Evolutionary conservation across 352 stramenopile genomes (phyloP), one percentile per base, ranked within the genome.

Genomic region (Paralagenidium karlingii): DNA sequence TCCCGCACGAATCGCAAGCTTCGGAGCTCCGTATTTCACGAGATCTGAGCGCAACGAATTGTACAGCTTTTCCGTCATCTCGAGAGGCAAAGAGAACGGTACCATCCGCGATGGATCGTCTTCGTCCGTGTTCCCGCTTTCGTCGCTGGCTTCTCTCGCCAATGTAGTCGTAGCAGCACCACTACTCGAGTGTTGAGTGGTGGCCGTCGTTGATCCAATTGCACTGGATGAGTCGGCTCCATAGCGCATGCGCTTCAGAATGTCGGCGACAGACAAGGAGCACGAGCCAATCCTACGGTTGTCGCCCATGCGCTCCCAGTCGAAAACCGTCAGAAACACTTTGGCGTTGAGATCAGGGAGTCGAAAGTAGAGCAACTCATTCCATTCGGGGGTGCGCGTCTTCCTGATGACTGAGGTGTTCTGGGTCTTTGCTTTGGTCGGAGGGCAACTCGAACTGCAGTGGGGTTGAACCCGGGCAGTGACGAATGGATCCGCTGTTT

Each of bases 341-440:
- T 37, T 34, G 34, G 78, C 68, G 15, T 73, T 57, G 12, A 88
- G 53, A 24, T 63, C 55, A 29, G 37, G 20, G 28, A 88, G 28
- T 13, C 53, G 41, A 16, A 85, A 62, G 30, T 80, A 57, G 19
- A 84, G 82, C 22, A 42, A 58, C 43, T 82, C 68, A 28, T 57
- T 66, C 66, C 68, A 85, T 40, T 71, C 26, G 25, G 68, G 68
- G 8, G 64, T 69, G 7, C 67, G 64, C 37, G 65, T 73, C 43
- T 74, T 81, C 47, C 69, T 77, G 33, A 63, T 61, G 30, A 74
- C 64, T 6, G 58, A 67, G 36, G 68, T 82, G 48, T 80, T 85
- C 15, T 40, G 46, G 8, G 38, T 54, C 29, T 39, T 51, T 13
- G 26, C 5, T 13, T 40, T 52, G 7, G 36, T 32, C 8, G 53